phyloP scores from a whole-genome alignment of 2,329 filamentous ascomycete species.

The Alternaria arborescens region DNA sequence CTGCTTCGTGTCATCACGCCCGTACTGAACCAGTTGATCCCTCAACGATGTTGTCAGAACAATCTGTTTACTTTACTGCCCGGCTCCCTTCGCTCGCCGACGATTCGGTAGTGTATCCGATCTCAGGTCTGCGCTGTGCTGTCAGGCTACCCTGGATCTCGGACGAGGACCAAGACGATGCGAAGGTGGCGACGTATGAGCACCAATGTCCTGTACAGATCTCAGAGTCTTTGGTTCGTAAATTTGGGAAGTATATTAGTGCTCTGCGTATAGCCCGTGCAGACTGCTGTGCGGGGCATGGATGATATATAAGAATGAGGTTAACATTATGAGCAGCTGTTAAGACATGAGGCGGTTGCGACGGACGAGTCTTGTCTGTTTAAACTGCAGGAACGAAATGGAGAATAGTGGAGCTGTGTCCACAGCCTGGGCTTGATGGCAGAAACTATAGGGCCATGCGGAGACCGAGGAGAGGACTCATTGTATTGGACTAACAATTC shows the following conservation, averaged over 20 bases:
- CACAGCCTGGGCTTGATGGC: not conserved
- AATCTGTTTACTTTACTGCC: not conserved
- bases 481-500: not conserved
- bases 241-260: not conserved
- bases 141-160: not conserved
- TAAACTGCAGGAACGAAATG: not conserved
- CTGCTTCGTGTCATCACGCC: not conserved
- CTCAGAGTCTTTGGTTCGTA: not conserved
- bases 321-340: not conserved
- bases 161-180: not conserved
- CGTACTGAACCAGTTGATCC: not conserved
- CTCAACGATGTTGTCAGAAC: not conserved
- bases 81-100: not conserved
- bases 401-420: not conserved
- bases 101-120: not conserved
- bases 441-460: not conserved
- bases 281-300: not conserved
- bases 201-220: not conserved
- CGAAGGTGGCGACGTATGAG: not conserved
- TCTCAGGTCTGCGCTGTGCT: not conserved
- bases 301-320: not conserved
- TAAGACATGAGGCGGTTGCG: not conserved
- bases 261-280: not conserved
- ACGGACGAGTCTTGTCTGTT: not conserved
- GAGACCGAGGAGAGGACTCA: not conserved